Base-by-base conservation (phyloP, 768 basidiomycete species). In the Austroboletus festivus region DNA sequence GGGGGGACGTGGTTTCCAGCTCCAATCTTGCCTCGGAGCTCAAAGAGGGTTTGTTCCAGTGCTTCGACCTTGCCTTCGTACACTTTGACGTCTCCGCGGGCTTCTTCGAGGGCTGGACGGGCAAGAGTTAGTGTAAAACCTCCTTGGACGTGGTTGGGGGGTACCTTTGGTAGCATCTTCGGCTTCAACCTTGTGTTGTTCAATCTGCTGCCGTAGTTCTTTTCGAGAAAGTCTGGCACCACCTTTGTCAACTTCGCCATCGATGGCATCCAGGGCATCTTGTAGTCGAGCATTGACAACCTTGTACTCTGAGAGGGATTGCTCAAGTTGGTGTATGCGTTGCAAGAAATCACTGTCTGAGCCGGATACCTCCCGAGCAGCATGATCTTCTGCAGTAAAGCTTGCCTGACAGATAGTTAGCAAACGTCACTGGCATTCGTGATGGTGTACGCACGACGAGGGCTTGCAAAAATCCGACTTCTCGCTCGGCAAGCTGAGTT, bases 41-140 rank as follows among this genome's bases (percentile, higher is more conserved):
- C 87, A 60, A 88, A 90, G 8, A 93, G 76, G 10, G 76, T 73
- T 61, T 92, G 90, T 57, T 89, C 86, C 31, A 91, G 75, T n/a
- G 71, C 61, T 21, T 90, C 89, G 28, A 89, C 80, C 61, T 75
- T 76, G 43, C 72, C 72, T 1, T 75, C 67, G 15, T 78, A 73
- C 33, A 65, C 52, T 40, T 72, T 69, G 33, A 61, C 48, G 33
- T 66, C 69, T 0, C 62, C 54, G 24, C 71, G 68, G 0, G 71
- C 68, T 43, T 71, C 66, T 21, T 75, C 62, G 20, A 83, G 71
- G 15, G 73, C 83, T 86, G 45, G 8, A 20, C 10, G 5, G 0
- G 5, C 28, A 2, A 21, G 43, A 5, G 22, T 64, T 16, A 59
- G 24, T 7, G 12, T 1, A 12, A 1, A 15, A 3, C 19, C 26